Conservation (phyloP, 192 early-diverging fungal genomes). For the Podila epigama region DNA sequence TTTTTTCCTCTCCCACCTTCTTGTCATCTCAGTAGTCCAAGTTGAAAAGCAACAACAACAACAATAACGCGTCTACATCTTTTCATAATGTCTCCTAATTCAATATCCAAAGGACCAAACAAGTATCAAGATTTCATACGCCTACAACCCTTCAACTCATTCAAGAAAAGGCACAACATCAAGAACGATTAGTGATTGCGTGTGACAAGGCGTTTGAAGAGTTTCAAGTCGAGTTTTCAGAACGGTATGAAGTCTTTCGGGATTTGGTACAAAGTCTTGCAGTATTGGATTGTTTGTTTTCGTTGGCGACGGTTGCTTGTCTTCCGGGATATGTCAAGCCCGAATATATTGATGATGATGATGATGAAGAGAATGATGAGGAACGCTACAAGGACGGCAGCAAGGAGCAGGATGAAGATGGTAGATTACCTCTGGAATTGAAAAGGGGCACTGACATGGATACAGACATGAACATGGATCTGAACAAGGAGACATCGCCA, state of each 20-base stretch:
- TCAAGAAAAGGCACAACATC: slow-evolving; percentile 60
- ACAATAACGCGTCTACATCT: no score
- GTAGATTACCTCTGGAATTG: no score
- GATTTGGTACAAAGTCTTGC: slow-evolving; percentile 64
- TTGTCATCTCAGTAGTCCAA: no score
- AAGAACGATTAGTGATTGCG: slow-evolving; percentile 61
- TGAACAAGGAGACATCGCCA: not conserved
- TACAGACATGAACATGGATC: no score
- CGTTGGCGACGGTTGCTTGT: slow-evolving; percentile 60
- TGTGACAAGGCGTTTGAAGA: slow-evolving; percentile 63
- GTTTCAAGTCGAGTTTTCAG: slow-evolving; percentile 63
- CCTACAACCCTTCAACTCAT: slow-evolving; percentile 62
- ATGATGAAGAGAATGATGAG: slow-evolving; percentile 2
- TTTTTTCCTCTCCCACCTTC: no score
- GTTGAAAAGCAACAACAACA: no score
- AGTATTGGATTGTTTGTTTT: slow-evolving; percentile 71
- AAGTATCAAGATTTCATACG: slow-evolving; percentile 73
- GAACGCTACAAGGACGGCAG: not conserved
- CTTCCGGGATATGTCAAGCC: slow-evolving; percentile 69
- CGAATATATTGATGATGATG: slow-evolving; percentile 52
- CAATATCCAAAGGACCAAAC: slow-evolving; percentile 59
- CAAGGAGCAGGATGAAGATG: no score
- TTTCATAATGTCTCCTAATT: not conserved
- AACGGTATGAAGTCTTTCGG: slow-evolving; percentile 64
- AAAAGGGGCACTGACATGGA: no score